Evolutionary conservation across 2,329 filamentous ascomycete genomes (phyloP).

Genomic region (Onygenales sp.): DNA sequence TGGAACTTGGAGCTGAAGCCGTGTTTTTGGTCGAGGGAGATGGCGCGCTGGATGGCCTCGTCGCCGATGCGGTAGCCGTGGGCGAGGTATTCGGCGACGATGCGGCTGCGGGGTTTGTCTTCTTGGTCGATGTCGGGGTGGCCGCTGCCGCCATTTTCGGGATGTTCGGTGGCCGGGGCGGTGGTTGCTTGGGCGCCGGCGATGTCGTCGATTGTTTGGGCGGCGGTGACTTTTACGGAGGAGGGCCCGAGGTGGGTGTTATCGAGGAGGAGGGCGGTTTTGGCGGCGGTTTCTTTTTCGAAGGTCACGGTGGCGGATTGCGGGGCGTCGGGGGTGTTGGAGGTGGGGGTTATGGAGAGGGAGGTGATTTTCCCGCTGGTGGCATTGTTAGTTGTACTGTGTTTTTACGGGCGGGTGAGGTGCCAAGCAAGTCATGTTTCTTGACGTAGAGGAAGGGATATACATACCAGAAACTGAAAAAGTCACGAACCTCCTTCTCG

Average conservation of each 20-base stretch:
- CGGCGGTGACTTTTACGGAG: conserved; percentile 68
- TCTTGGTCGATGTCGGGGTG: conserved; percentile 74
- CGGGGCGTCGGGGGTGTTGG: conserved; percentile 46
- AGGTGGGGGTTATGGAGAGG: conserved; percentile 61
- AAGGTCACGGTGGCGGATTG: conserved; percentile 91
- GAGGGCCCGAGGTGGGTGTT: conserved; percentile 81
- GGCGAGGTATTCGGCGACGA: conserved; percentile 91
- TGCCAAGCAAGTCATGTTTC: no score
- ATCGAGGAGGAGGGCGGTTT: conserved; percentile 92
- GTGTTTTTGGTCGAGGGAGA: conserved; percentile 83
- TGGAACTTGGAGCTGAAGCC: conserved; percentile 76
- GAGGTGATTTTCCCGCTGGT: conserved; percentile 82
- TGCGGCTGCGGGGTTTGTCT: conserved; percentile 90
- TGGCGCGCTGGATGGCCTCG: conserved; percentile 67
- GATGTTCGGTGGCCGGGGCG: conserved; percentile 40
- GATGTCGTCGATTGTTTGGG: conserved; percentile 56
- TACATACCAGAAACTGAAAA: conserved; percentile 88
- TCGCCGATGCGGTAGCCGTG: conserved; percentile 83
- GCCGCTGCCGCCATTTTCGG: conserved; percentile 30
- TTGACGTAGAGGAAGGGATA: no score
- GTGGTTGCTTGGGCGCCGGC: conserved; percentile 51
- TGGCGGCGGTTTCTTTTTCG: conserved; percentile 92
- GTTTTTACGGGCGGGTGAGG: neutral
- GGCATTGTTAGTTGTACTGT: conserved; percentile 12
- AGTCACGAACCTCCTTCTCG: conserved; percentile 87